Evolutionary conservation across 805 yeast species (phyloP).

Genomic region (Candida nonsorbophila): DNA sequence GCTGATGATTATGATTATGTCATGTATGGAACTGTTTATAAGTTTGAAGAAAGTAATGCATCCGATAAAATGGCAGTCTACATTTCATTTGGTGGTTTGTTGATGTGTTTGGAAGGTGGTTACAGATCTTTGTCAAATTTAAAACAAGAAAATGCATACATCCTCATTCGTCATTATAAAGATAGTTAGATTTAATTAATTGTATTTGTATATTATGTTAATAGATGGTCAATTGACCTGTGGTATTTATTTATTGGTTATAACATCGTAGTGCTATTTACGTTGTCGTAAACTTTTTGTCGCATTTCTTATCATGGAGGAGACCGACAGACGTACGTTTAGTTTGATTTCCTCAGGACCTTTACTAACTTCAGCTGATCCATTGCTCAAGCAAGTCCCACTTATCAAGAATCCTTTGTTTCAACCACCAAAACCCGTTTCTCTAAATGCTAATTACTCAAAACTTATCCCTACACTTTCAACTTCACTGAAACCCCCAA

Average conservation of each 20-base stretch:
- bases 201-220: neutral
- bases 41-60: constrained; percentile 77
- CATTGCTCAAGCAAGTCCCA: constrained; percentile 49
- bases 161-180: constrained; percentile 72
- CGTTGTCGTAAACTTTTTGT: neutral
- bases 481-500: constrained; percentile 32
- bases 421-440: constrained; percentile 51
- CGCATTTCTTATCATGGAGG: constrained; percentile 3
- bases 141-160: constrained; percentile 91
- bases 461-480: constrained; percentile 30
- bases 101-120: constrained; percentile 91
- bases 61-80: constrained; percentile 78
- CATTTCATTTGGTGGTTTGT: constrained; percentile 91
- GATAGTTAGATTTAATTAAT: constrained; percentile 26
- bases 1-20: constrained; percentile 98
- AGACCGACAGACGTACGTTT: constrained; percentile 5
- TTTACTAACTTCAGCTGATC: constrained; percentile 33
- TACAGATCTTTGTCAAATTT: constrained; percentile 82
- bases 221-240: constrained; percentile 1
- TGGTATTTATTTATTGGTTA: neutral
- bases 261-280: neutral
- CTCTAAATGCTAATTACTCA: constrained; percentile 45
- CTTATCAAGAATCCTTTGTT: constrained; percentile 47
- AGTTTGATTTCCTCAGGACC: neutral
- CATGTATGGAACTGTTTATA: constrained; percentile 96